Base-by-base conservation (phyloP, 202 grass and related monocot genomes). In the Eragrostis tef region DNA sequence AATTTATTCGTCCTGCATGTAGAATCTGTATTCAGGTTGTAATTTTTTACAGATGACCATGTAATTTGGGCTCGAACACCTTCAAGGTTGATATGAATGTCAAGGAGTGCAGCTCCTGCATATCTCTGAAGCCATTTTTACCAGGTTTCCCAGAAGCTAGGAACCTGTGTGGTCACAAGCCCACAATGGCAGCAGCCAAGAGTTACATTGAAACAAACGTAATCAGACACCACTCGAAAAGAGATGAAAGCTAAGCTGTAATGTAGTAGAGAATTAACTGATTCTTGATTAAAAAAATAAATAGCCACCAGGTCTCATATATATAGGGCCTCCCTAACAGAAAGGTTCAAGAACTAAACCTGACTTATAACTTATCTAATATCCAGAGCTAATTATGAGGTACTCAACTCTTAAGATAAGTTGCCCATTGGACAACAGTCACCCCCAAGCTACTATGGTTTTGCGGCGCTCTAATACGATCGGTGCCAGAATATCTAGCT, bases 401-500 rank as follows among this genome's bases (percentile, higher is more conserved):
- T 15, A 29, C 24, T 51, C 27, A 48, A 41, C 42, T 74, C 29
- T 19, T 56, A 56, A 56, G 52, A 56, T 20, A 20, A 53, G 17
- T n/a, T 53, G 50, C 4, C 15, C 15, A 19, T 56, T 56, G 52
- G 52, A 56, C 52, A 56, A 8, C 19, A 20, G 9, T 56, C 52
- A 20, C 52, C 52, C 16, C 19, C 56, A 59, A 11, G 10, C 44
- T 46, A 46, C 44, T 46, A 46, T 9, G 1, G 11, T 46, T 46
- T 46, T 46, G 44, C 11, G n/a, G 56, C 56, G 9, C 39, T 45
- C 54, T 60, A 97, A 61, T 97, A 97, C 65, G 64, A 97, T 70
- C 9, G 88, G 88, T 17, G 81, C 79, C 17, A 97, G 86, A 84
- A 91, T 83, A 17, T 91, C 90, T 34, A 97, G 88, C 77, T 97